Evolutionary conservation across 75 land plant species (phyloP).

Genomic region (Isoetes taiwanensis): DNA sequence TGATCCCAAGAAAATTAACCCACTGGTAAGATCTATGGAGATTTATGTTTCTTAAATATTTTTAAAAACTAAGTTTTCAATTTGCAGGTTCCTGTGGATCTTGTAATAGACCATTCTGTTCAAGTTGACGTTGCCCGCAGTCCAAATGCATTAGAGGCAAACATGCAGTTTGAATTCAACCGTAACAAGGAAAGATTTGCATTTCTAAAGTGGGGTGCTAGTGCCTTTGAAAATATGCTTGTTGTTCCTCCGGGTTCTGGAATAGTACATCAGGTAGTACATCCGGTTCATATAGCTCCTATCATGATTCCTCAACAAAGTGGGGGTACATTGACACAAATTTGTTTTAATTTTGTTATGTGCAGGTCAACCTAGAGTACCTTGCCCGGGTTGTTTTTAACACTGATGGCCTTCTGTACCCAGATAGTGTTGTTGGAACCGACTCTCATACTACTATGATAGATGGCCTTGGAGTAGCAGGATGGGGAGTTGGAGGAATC

Average conservation of each 20-base stretch:
- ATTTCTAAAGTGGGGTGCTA: slow-evolving; percentile 80
- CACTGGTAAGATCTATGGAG: slow-evolving; percentile 80
- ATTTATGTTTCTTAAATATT: too few relatives aligned
- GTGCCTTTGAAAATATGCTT: slow-evolving; percentile 82
- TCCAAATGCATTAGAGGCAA: slow-evolving; percentile 61
- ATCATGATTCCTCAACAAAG: too few relatives aligned
- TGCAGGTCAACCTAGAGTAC: slow-evolving; percentile 82
- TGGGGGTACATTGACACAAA: too few relatives aligned
- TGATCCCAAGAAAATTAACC: slow-evolving; percentile 82
- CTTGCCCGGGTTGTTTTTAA: slow-evolving; percentile 79
- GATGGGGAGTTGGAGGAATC: slow-evolving; percentile 96
- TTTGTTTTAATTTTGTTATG: too few relatives aligned
- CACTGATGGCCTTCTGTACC: slow-evolving; percentile 55
- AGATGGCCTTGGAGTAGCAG: slow-evolving; percentile 89
- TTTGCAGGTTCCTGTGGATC: slow-evolving; percentile 82
- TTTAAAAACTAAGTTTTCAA: too few relatives aligned
- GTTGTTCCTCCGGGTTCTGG: slow-evolving; percentile 96
- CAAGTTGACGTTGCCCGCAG: slow-evolving; percentile 77
- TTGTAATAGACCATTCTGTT: slow-evolving; percentile 85
- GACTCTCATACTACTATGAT: slow-evolving; percentile 96
- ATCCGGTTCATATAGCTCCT: too few relatives aligned
- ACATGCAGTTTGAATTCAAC: slow-evolving; percentile 70
- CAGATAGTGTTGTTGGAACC: slow-evolving; percentile 88
- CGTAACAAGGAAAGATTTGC: slow-evolving; percentile 78
- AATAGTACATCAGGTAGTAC: slow-evolving; percentile 77